Base-by-base conservation (phyloP, 805 yeast genomes). In the Maudiozyma barnettii region DNA sequence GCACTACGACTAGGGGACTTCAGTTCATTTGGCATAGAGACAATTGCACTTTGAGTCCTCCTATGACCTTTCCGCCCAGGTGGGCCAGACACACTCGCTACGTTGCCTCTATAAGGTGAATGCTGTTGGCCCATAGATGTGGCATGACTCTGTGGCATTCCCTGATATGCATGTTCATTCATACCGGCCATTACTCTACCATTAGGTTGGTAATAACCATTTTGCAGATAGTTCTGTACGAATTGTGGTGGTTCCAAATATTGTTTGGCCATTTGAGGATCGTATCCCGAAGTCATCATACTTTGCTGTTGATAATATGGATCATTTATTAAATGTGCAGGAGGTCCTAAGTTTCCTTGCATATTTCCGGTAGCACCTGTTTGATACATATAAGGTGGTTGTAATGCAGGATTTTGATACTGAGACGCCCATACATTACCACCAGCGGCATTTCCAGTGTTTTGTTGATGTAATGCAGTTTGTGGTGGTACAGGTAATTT, bases 11-110 rank as follows among this genome's bases (percentile, higher is more conserved):
- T 45, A 3, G 57, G 58, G 18, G 56, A 53, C 43, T 45, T 52
- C 10, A 45, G 31, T 12, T 44, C 45, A 9, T 42, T 13, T 4
- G 47, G 50, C 26, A 48, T 44, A 3, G 53, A 38, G 3, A 57
- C 53, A 14, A 47, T 51, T 1, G 64, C 61, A 50, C 64, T 58
- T 31, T 60, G 60, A 5, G 65, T 50, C 42, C 65, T 53, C 48
- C 61, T 36, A 43, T 61, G 66, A 22, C 57, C 54, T 29, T 26
- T 44, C 29, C 31, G 16, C 4, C 36, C 36, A 14, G 36, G 13
- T 33, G 13, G 36, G 6, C 36, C 36, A n/a, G 36, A 33, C n/a
- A 10, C 36, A 14, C 18, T 33, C n/a, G 36, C 36, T 33, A 33
- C 9, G n/a, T 33, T 33, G n/a, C 30, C 31, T 21, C 37, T 35